These are phyloP conservation scores for Canavalia gladiata DNA, from an alignment of 306 rosid genomes.

Conservation along the genomic window DNA sequence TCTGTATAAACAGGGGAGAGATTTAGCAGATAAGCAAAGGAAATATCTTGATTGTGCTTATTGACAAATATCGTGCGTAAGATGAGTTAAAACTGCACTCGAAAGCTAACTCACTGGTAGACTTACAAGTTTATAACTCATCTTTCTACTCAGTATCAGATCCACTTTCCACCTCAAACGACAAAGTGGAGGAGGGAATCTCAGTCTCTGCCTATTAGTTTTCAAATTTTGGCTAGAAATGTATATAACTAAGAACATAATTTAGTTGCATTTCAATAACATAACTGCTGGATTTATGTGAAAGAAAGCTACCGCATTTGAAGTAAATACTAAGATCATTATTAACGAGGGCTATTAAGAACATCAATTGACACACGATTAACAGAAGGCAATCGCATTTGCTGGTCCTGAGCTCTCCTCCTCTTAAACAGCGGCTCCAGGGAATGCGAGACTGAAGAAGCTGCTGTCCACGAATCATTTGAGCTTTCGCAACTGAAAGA, in stretches of 20 bases:
- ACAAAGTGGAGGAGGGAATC: constrained; percentile 43
- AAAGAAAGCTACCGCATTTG: constrained; percentile 62
- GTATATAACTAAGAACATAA: constrained; percentile 54
- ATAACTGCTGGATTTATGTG: constrained; percentile 55
- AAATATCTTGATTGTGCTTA: constrained; percentile 22
- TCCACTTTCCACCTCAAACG: constrained; percentile 44
- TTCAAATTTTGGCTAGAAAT: constrained; percentile 55
- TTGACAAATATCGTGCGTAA: constrained; percentile 30
- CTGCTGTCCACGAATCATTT: constrained; percentile 72
- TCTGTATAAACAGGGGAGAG: constrained; percentile 40
- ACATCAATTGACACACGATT: constrained; percentile 70
- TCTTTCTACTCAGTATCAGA: constrained; percentile 51
- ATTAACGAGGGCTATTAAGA: constrained; percentile 72
- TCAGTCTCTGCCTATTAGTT: constrained; percentile 52
- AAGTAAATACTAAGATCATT: constrained; percentile 58
- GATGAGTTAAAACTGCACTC: constrained; percentile 31
- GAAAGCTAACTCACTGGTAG: constrained; percentile 49
- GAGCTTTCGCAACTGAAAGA: constrained; percentile 82
- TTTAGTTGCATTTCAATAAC: constrained; percentile 53
- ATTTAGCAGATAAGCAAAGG: constrained; percentile 23
- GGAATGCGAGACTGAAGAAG: constrained; percentile 57
- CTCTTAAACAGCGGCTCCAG: constrained; percentile 70
- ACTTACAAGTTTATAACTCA: constrained; percentile 52
- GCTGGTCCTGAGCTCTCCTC: constrained; percentile 80
- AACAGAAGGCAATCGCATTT: constrained; percentile 69